Base-by-base conservation (phyloP, 345 rosid genomes). In the Isatis tinctoria region DNA sequence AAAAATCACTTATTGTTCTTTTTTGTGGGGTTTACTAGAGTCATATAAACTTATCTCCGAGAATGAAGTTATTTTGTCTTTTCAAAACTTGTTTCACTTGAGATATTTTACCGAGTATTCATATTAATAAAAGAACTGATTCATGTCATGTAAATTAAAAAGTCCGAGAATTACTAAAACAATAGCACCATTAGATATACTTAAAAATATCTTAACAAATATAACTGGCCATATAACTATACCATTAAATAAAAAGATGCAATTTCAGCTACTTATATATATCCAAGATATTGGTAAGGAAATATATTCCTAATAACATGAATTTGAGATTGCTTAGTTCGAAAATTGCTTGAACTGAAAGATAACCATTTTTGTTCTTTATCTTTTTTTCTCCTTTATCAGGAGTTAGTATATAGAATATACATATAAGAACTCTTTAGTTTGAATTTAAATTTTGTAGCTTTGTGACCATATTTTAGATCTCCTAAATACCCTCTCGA, bases 371-470 rank as follows among this genome's bases (percentile, higher is more conserved):
- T 43, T 12, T 41, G 44, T 28, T 53, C 70, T 75, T 75, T 75
- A 33, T 32, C 10, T 5, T 37, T 76, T 62, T 74, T 69, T 43
- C 27, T 69, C 44, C 35, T 69, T 76, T 63, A 44, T 41, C 65
- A 35, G 49, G 44, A 22, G 44, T 28, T 74, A 45, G 36, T 51
- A 20, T 6, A 41, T 69, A 18, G 4, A 30, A 36, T 53, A 52
- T 16, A 45, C 10, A 58, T 10, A 35, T 52, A 73, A 44, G 7
- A 24, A 26, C 30, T 35, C 79, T 69, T 68, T 60, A 62, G 71
- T 76, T 76, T 69, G 47, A 69, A 76, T 69, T 76, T 69, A 47
- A 76, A 76, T 26, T 51, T 62, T 54, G 66, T 54, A 53, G 60
- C 65, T 69, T 62, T 76, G n/a, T 62, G 70, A 60, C 69, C 22